Conservation (phyloP, 2,329 filamentous ascomycete genomes). For the Emmonsiellopsis sp. region DNA sequence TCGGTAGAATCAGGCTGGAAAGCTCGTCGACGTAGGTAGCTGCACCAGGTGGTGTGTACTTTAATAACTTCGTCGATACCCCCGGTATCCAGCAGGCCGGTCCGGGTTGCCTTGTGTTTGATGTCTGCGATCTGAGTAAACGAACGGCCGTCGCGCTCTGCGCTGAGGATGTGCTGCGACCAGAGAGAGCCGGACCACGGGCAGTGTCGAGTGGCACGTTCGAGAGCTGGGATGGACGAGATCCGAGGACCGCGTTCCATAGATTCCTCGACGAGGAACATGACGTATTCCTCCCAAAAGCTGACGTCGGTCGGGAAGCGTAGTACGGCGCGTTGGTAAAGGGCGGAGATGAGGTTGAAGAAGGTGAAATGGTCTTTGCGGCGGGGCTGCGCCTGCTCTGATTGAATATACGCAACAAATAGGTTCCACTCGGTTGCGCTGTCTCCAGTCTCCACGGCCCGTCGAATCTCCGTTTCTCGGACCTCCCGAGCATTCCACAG, state of each 20-base stretch:
- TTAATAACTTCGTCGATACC: slow-evolving; percentile 83
- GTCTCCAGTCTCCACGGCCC: slow-evolving; percentile 44
- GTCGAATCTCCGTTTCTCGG: slow-evolving; percentile 45
- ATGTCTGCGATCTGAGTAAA: slow-evolving; percentile 79
- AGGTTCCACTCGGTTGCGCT: slow-evolving; percentile 42
- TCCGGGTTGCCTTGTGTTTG: slow-evolving; percentile 85
- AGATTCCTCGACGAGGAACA: slow-evolving; percentile 54
- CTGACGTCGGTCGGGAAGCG: slow-evolving; percentile 63
- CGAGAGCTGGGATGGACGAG: slow-evolving; percentile 45
- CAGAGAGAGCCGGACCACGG: slow-evolving; percentile 88
- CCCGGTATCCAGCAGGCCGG: slow-evolving; percentile 71
- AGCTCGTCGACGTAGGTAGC: slow-evolving; percentile 77
- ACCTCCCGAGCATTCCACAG: slow-evolving; percentile 44
- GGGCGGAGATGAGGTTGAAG: slow-evolving; percentile 45
- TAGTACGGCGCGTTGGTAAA: slow-evolving; percentile 71
- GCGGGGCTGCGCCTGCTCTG: slow-evolving; percentile 61
- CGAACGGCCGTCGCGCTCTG: slow-evolving; percentile 65
- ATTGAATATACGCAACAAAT: slow-evolving; percentile 65
- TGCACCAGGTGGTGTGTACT: slow-evolving; percentile 90
- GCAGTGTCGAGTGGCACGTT: slow-evolving; percentile 79
- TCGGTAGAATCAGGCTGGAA: slow-evolving; percentile 64
- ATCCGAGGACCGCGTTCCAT: slow-evolving; percentile 30
- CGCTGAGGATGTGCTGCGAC: slow-evolving; percentile 78
- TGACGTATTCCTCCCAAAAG: slow-evolving; percentile 75
- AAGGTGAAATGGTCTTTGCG: slow-evolving; percentile 44